These are phyloP conservation scores for Xerocomellus intermedius DNA, from an alignment of 768 basidiomycete genomes.

Conservation along the genomic window DNA sequence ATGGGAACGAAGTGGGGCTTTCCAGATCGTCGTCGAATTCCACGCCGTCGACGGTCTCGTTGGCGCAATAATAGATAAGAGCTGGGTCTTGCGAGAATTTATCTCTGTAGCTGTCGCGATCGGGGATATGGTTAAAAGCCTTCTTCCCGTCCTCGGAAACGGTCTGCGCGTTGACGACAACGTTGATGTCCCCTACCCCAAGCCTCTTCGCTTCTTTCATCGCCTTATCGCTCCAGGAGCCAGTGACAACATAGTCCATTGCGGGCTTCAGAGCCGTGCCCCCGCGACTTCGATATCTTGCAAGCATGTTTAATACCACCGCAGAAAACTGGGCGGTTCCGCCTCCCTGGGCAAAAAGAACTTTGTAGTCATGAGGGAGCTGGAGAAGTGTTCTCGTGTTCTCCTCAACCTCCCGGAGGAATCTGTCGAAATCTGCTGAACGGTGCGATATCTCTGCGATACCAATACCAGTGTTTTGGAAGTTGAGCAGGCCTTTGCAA, in stretches of 20 bases:
- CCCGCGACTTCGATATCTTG: slow-evolving; percentile 74
- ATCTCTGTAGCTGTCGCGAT: slow-evolving; percentile 58
- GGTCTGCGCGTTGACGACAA: slow-evolving; percentile 68
- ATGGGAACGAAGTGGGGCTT: slow-evolving; percentile 74
- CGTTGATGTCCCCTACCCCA: slow-evolving; percentile 53
- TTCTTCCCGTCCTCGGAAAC: slow-evolving; percentile 60
- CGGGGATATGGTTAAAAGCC: slow-evolving; percentile 78
- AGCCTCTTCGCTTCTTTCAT: slow-evolving; percentile 78
- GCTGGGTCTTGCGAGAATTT: slow-evolving; percentile 78
- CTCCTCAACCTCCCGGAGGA: slow-evolving; percentile 58
- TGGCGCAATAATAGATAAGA: slow-evolving; percentile 97
- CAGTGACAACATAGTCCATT: slow-evolving; percentile 90
- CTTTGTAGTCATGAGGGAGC: slow-evolving; percentile 78
- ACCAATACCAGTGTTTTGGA: slow-evolving; percentile 87
- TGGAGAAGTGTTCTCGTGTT: slow-evolving; percentile 74
- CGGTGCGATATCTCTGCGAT: slow-evolving; percentile 96
- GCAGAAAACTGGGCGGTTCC: slow-evolving; percentile 91
- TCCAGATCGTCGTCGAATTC: slow-evolving; percentile 69
- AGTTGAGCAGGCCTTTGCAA: slow-evolving; percentile 83
- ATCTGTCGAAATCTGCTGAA: slow-evolving; percentile 80
- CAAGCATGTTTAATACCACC: slow-evolving; percentile 87
- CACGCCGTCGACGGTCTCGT: slow-evolving; percentile 96
- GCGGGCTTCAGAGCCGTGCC: slow-evolving; percentile 53
- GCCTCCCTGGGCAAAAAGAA: slow-evolving; percentile 95
- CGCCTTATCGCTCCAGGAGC: slow-evolving; percentile 90